Conservation (phyloP, 1,284 basidiomycete genomes). For the Xerocomus minutiporus region DNA sequence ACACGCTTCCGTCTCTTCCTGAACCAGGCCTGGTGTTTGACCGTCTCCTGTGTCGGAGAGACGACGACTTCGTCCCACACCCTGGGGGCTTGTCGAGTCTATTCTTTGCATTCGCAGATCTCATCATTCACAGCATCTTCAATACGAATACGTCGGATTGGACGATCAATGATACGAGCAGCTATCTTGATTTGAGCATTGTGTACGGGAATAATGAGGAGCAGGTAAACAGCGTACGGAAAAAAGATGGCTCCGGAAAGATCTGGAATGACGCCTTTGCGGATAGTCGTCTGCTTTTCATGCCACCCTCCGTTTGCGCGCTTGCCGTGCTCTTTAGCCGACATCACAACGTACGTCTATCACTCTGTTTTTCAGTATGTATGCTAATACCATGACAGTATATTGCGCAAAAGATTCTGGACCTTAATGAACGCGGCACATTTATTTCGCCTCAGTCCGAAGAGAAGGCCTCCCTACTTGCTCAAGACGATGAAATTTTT, state of each 20-base stretch:
- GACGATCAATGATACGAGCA: conserved; percentile 63
- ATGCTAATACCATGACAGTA: conserved; percentile 41
- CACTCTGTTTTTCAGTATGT: neutral
- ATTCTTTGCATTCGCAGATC: conserved; percentile 75
- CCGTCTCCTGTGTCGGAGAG: conserved; percentile 52
- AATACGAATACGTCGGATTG: conserved; percentile 52
- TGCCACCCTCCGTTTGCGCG: conserved; percentile 70
- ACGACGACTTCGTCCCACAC: conserved; percentile 46
- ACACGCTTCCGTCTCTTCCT: conserved; percentile 50
- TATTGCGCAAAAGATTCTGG: conserved; percentile 63
- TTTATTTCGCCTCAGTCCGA: conserved; percentile 29
- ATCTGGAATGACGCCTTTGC: conserved; percentile 69
- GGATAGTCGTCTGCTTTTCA: conserved; percentile 61
- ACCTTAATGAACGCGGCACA: conserved; percentile 60
- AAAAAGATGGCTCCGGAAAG: conserved; percentile 59
- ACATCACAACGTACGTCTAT: conserved; percentile 63
- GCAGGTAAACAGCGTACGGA: conserved; percentile 51
- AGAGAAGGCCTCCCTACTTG: conserved; percentile 30
- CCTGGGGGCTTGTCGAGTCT: conserved; percentile 61
- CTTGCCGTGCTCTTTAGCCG: conserved; percentile 66
- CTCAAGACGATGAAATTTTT: conserved; percentile 74
- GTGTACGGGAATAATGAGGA: conserved; percentile 62
- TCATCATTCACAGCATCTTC: conserved; percentile 74
- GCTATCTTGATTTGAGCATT: conserved; percentile 75
- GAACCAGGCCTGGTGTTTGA: conserved; percentile 72